Base-by-base conservation (phyloP, 2,329 filamentous ascomycete species). In the Pseudogymnoascus sp. region DNA sequence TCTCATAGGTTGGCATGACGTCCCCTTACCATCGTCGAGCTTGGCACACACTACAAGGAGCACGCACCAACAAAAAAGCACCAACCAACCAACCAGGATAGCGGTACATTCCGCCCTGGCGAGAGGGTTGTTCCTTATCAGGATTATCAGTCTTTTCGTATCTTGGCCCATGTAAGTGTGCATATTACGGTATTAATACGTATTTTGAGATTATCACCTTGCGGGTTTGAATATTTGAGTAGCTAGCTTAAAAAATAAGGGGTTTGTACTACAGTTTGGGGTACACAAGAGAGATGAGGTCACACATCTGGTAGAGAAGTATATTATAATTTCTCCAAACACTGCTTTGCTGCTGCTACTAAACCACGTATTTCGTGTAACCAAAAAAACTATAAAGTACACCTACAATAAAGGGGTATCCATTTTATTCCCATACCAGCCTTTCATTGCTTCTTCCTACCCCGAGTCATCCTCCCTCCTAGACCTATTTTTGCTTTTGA, bases 1-100 rank as follows among this genome's bases (percentile, higher is more conserved):
- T 31, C 37, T 25, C 23, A 36, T 36, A 61, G 59, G 59, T 36
- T 61, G 59, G n/a, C 59, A 37, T 61, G 59, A 36, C 31, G 28
- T 42, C 37, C 37, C 59, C 21, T 36, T 14, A 11, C 14, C 25
- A 31, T 36, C 49, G 25, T 31, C 31, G 25, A 36, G 49, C 31
- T 31, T 59, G 25, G 53, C 53, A 31, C 34, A 36, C 43, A 21
- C 31, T 3, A 34, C 31, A 7, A 53, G 25, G 12, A 56, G 4
- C 23, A 28, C 7, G 5, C 25, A 31, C 23, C 23, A 16, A 36
- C n/a, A 11, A 23, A 59, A 14, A 21, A 40, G 36, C 14, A 23
- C 21, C 3, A n/a, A n/a, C 36, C 36, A 38, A 5, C 40, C 40
- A 43, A 23, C 40, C 21, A 43, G 40, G 40, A 7, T 18, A 43